Conservation (phyloP, 2,329 filamentous ascomycete species). For the Sclerotinia nivalis region DNA sequence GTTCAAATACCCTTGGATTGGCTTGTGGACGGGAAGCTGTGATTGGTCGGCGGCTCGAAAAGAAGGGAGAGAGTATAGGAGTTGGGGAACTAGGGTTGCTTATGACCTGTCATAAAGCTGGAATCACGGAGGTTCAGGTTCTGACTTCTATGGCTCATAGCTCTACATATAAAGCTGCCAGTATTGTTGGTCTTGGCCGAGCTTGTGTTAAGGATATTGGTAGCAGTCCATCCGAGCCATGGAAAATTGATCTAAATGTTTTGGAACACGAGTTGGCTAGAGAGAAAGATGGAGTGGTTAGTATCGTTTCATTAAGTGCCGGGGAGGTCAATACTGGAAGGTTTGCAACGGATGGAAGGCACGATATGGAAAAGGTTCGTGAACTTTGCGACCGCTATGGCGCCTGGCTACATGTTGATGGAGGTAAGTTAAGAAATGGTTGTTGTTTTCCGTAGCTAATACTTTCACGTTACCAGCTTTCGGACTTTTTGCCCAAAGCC, state of each 20-base stretch:
- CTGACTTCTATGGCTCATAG: conserved; percentile 83
- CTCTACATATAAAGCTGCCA: conserved; percentile 79
- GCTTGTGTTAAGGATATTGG: conserved; percentile 63
- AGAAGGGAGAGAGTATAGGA: conserved; percentile 41
- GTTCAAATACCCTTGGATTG: conserved; percentile 64
- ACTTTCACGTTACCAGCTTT: conserved; percentile 58
- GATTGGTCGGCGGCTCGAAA: conserved; percentile 46
- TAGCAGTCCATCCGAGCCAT: conserved; percentile 55
- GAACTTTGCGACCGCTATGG: conserved; percentile 69
- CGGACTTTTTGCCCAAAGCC: conserved; percentile 73
- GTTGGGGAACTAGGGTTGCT: conserved; percentile 72
- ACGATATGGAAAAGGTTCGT: conserved; percentile 56
- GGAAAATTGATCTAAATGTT: conserved; percentile 66
- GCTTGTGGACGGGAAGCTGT: conserved; percentile 71
- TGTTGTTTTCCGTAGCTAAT: neutral
- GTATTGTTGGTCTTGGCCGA: conserved; percentile 76
- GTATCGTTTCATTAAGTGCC: conserved; percentile 77
- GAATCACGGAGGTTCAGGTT: conserved; percentile 69
- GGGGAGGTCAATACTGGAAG: conserved; percentile 89
- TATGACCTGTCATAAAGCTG: conserved; percentile 62
- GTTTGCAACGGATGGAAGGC: conserved; percentile 62
- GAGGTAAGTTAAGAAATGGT: conserved; percentile 48
- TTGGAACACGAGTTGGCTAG: conserved; percentile 61
- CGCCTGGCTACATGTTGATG: conserved; percentile 89
- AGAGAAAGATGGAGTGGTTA: conserved; percentile 55